Evolutionary conservation across 306 rosid species (phyloP), one percentile per base, ranked within the genome.

Genomic region (Notholithocarpus densiflorus): DNA sequence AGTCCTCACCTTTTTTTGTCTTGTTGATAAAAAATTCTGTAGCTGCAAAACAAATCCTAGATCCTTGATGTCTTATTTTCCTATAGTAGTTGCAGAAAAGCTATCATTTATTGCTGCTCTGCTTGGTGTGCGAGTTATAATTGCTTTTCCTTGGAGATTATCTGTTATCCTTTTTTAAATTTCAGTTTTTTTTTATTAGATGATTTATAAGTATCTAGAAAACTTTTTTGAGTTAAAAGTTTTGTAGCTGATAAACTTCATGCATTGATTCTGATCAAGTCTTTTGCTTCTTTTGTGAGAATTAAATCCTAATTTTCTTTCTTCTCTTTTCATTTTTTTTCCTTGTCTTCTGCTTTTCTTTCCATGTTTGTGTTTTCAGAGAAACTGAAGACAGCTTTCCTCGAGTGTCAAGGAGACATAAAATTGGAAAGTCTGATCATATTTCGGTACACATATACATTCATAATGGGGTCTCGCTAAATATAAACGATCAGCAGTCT

Each of bases 381-480:
- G 79, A 88, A 72, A 37, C 54, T 79, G 65, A 84, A 89, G 85
- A 82, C 82, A 80, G 87, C 75, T 40, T 76, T 85, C 95, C 65
- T 82, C 90, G 53, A 82, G 74, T 73, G 85, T 83, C 56, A 85
- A 43, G 71, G 92, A 84, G 76, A 71, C 85, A 85, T 29, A 86
- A 82, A 79, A 88, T 77, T 82, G 97, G 93, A 71, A 88, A 89
- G 54, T 59, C 93, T 45, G 92, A 85, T 74, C 91, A 87, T 82
- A 92, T 95, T 82, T 88, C 89, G 43, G 98, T 97, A 40, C 92
- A 92, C 85, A 45, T 95, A 91, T 85, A 72, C 91, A 64, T 61
- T 61, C 37, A 26, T 14, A 26, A 26, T 26, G 40, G 1, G 68
- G 17, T 61, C 68, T 61, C 17, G 26, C 40, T 61, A 4, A 12